Evolutionary conservation across 2,329 filamentous ascomycete species (phyloP).

Genomic region (Pyrenochaeta sp.): DNA sequence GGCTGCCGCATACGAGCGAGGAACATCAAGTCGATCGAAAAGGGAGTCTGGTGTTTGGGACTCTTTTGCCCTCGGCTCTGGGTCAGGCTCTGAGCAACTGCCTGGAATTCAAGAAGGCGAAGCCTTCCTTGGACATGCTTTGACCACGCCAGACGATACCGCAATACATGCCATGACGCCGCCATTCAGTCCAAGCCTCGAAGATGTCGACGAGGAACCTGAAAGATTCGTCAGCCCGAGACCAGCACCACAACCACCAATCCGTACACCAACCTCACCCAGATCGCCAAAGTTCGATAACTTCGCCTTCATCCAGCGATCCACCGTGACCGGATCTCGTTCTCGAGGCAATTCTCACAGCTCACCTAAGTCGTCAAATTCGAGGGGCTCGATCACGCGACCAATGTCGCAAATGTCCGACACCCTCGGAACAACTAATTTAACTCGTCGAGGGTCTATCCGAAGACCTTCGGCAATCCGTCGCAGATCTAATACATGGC

Average conservation of each 20-base stretch:
- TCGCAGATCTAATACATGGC: conserved; percentile 44
- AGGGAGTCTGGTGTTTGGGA: conserved; percentile 46
- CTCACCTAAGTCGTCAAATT: conserved; percentile 31
- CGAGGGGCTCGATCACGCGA: conserved; percentile 31
- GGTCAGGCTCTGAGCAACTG: conserved; percentile 23
- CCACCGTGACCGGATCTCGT: conserved; percentile 24
- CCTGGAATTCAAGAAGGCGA: conserved; percentile 40
- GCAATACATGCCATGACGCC: conserved; percentile 50
- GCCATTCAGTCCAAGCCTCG: conserved; percentile 49
- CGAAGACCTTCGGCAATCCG: conserved; percentile 28
- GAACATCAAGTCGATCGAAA: conserved; percentile 19
- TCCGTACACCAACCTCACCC: conserved; percentile 32
- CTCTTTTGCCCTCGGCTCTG: conserved; percentile 29
- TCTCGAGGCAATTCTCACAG: conserved; percentile 30
- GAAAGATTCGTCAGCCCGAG: conserved; percentile 44
- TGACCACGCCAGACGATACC: conserved; percentile 53
- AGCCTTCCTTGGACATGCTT: conserved; percentile 46
- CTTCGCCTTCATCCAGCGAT: conserved; percentile 37
- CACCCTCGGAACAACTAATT: conserved; percentile 52
- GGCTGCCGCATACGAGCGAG: conserved; percentile 17
- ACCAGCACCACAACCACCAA: conserved; percentile 42
- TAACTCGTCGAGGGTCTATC: conserved; percentile 33
- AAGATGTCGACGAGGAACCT: conserved; percentile 47
- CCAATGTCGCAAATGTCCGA: conserved; percentile 54
- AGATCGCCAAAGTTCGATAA: conserved; percentile 37